phyloP scores from a whole-genome alignment of 805 yeast species.

The Yarrowia osloensis region DNA sequence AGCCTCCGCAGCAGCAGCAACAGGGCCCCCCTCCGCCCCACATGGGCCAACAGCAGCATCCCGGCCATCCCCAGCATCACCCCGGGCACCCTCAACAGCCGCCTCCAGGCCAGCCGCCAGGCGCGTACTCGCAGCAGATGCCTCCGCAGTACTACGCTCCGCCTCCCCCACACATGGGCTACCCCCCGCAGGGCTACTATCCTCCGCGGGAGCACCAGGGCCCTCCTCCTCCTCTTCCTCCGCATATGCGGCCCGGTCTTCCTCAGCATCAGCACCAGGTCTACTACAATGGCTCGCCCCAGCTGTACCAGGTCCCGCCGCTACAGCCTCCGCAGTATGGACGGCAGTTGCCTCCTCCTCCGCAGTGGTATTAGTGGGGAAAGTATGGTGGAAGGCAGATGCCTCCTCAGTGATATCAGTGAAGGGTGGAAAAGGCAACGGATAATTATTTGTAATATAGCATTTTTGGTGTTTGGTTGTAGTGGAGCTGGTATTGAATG shows the following conservation, averaged over 20 bases:
- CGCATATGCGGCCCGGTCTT: constrained; percentile 14
- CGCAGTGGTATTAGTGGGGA: background rate
- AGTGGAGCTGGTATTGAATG: too few species aligned
- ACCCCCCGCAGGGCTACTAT: constrained; percentile 22
- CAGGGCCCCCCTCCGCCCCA: background rate
- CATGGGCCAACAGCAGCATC: constrained; percentile 14
- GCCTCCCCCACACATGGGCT: constrained; percentile 21
- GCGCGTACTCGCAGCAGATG: constrained; percentile 1
- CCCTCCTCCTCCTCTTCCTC: constrained; percentile 3
- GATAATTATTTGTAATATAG: background rate
- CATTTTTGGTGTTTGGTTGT: background rate
- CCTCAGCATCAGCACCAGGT: constrained; percentile 17
- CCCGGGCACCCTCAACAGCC: constrained; percentile 12
- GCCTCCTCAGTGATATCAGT: constrained; percentile 21
- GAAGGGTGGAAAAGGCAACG: background rate
- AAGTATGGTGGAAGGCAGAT: background rate
- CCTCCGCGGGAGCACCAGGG: constrained; percentile 20
- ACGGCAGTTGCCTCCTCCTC: constrained; percentile 25
- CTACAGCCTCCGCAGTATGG: constrained; percentile 19
- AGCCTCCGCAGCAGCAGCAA: background rate
- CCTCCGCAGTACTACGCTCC: constrained; percentile 25
- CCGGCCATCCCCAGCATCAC: constrained; percentile 11
- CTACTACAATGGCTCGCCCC: constrained; percentile 20
- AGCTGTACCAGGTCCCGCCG: constrained; percentile 23
- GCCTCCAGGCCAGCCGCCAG: constrained; percentile 5